These are phyloP conservation scores for Hanseniaspora thailandica DNA, from an alignment of 805 yeast species.

Conservation along the genomic window DNA sequence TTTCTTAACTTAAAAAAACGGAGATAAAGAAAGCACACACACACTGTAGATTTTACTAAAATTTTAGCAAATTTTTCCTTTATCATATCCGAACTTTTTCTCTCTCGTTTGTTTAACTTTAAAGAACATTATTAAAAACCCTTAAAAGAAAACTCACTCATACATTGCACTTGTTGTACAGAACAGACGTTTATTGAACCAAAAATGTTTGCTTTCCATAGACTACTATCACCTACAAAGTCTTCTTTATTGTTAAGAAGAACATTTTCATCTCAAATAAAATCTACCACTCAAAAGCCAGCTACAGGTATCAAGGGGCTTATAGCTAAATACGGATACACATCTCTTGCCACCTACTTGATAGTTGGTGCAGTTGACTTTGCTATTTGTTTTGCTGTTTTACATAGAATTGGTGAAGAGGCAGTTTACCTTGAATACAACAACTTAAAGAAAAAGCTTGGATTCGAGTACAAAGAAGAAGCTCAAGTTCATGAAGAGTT, in stretches of 20 bases:
- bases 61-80: no score
- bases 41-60: no score
- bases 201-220: background rate
- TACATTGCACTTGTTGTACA: no score
- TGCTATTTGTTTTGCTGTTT: conserved; percentile 71
- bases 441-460: conserved; percentile 46
- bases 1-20: no score
- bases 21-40: no score
- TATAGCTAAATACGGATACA: conserved; percentile 77
- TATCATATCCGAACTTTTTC: no score
- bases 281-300: conserved; percentile 5
- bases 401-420: conserved; percentile 81
- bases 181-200: background rate
- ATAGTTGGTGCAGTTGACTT: conserved; percentile 63
- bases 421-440: conserved; percentile 58
- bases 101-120: no score
- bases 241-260: background rate
- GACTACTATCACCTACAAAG: background rate
- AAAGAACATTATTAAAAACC: no score
- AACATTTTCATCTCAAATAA: background rate
- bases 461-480: conserved; percentile 40
- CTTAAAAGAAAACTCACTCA: no score
- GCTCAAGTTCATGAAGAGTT: conserved; percentile 33
- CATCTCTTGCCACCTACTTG: conserved; percentile 77
- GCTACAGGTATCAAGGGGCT: conserved; percentile 38